Evolutionary conservation across 1,139 yeast species (phyloP).

Genomic region (Suhomyces bolitotheri): DNA sequence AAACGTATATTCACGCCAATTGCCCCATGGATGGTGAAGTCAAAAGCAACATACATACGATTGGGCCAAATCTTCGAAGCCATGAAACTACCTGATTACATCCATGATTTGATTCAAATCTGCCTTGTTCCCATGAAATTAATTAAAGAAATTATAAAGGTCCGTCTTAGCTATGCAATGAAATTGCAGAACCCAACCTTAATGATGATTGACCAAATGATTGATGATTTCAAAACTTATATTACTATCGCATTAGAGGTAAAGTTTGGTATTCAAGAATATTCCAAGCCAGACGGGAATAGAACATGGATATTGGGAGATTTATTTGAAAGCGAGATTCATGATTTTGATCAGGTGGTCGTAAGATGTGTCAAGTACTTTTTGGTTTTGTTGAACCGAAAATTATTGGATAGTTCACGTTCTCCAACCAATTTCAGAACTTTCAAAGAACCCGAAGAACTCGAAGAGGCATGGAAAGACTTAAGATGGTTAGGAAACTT

Average conservation of each 20-base stretch:
- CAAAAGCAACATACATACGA: conserved; percentile 68
- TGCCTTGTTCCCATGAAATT: conserved; percentile 78
- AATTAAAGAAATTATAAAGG: conserved; percentile 75
- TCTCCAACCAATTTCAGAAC: conserved; percentile 69
- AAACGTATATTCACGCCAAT: conserved; percentile 60
- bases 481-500: conserved; percentile 67
- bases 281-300: conserved; percentile 59
- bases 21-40: conserved; percentile 75
- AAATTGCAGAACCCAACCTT: conserved; percentile 83
- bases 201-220: conserved; percentile 95
- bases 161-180: conserved; percentile 76
- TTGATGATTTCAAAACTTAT: conserved; percentile 80
- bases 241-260: conserved; percentile 75
- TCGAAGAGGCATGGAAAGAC: conserved; percentile 76
- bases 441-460: conserved; percentile 88
- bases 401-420: conserved; percentile 75
- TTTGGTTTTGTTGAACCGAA: conserved; percentile 68
- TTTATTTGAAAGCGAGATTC: conserved; percentile 56
- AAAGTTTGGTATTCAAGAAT: conserved; percentile 64
- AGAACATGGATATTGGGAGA: conserved; percentile 77
- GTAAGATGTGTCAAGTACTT: conserved; percentile 75
- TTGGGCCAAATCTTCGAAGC: conserved; percentile 64
- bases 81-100: conserved; percentile 74
- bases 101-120: conserved; percentile 64
- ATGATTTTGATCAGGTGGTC: conserved; percentile 68